phyloP scores from a whole-genome alignment of 2,329 filamentous ascomycete species.

The Neonectria ditissima region DNA sequence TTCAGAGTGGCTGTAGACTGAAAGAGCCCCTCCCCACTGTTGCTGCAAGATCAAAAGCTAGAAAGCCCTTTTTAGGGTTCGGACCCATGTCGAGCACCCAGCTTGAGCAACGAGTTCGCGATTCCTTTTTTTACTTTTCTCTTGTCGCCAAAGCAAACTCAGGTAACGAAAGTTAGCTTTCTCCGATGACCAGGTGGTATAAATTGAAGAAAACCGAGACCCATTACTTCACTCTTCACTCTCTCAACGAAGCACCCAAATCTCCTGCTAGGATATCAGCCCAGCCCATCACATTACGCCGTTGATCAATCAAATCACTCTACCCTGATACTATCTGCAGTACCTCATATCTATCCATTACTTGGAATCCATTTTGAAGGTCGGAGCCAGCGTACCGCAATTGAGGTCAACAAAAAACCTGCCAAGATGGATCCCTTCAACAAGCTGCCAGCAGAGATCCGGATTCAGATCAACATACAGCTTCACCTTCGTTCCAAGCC shows the following conservation, averaged over 20 bases:
- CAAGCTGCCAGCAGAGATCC: slow-evolving; percentile 20
- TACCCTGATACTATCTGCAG: background rate
- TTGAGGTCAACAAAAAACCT: background rate
- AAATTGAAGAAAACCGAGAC: background rate
- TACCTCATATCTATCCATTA: background rate
- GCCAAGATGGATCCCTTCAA: slow-evolving; percentile 27
- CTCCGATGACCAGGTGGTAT: background rate
- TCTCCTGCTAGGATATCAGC: background rate
- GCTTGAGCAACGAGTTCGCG: background rate
- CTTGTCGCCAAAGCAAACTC: background rate
- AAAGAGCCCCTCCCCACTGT: no score
- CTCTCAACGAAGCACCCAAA: no score
- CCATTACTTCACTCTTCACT: background rate
- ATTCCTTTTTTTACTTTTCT: background rate
- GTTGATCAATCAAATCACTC: background rate
- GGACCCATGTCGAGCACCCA: no score
- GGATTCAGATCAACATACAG: background rate
- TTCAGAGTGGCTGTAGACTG: no score
- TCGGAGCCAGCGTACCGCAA: background rate
- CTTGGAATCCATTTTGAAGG: no score
- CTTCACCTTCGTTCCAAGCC: slow-evolving; percentile 9
- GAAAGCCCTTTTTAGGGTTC: no score
- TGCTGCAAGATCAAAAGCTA: no score
- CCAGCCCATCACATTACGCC: background rate
- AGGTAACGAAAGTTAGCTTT: background rate